Conservation (phyloP, 1,139 yeast genomes). For the Candida tunisiensis region DNA sequence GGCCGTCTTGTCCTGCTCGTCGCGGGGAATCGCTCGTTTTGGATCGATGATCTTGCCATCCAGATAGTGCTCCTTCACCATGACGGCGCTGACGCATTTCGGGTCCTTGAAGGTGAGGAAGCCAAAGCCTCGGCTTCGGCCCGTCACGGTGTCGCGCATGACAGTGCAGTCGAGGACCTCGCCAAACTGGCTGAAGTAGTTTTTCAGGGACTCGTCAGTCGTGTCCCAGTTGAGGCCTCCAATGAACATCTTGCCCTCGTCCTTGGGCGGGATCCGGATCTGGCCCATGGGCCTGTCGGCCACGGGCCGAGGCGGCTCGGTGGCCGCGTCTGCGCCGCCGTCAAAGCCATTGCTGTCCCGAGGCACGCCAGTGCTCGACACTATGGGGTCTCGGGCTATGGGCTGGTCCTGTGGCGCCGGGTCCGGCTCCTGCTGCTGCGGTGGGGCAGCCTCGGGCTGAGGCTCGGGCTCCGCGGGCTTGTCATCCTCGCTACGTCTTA, state of each 20-base stretch:
- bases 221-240: slow-evolving; percentile 99
- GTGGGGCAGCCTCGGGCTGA: too few species aligned
- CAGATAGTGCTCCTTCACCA: slow-evolving; percentile 72
- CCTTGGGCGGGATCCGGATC: slow-evolving; percentile 23
- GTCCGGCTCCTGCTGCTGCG: too few species aligned
- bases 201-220: slow-evolving; percentile 58
- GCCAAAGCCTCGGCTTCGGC: slow-evolving; percentile 95
- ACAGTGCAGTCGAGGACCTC: slow-evolving; percentile 81
- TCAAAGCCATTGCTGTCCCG: too few species aligned
- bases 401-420: too few species aligned
- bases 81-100: slow-evolving; percentile 70
- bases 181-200: slow-evolving; percentile 81
- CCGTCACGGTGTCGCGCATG: slow-evolving; percentile 83
- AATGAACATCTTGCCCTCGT: slow-evolving; percentile 84
- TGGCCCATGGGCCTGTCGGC: too few species aligned
- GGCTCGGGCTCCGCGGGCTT: too few species aligned
- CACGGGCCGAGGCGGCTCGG: too few species aligned
- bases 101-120: slow-evolving; percentile 80
- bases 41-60: slow-evolving; percentile 98
- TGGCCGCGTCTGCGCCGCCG: too few species aligned
- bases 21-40: slow-evolving; percentile 94
- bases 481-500: too few species aligned
- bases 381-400: too few species aligned
- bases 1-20: slow-evolving; percentile 95
- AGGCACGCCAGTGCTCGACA: too few species aligned